phyloP scores from a whole-genome alignment of 176 grass and related monocot genomes.

The Rhynchospora breviuscula region DNA sequence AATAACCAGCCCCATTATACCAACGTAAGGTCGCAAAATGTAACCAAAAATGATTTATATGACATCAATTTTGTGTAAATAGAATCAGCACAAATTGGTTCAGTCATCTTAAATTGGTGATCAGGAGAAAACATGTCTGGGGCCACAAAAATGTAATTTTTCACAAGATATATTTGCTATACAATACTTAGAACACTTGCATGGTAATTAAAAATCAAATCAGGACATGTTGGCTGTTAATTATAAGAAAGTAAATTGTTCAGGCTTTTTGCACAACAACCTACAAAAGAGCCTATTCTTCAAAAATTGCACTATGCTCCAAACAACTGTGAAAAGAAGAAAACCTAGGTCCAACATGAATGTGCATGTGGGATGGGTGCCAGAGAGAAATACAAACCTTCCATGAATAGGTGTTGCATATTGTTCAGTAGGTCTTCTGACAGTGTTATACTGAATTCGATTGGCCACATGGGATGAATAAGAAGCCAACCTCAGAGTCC shows the following conservation, averaged over 20 bases:
- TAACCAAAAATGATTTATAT: not conserved
- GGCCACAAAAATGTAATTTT: not conserved
- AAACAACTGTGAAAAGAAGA: not conserved
- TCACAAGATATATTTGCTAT: not conserved
- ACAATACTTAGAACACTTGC: not conserved
- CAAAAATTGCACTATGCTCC: not conserved
- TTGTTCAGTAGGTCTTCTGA: slow-evolving; percentile 3
- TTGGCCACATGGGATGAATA: slow-evolving; percentile 7
- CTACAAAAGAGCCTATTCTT: not conserved
- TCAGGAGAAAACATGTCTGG: not conserved
- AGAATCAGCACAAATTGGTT: not conserved
- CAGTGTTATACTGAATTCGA: not conserved
- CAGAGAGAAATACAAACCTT: slow-evolving; percentile 13
- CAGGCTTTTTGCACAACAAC: not conserved
- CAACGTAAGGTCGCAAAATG: not conserved
- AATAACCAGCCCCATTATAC: not conserved
- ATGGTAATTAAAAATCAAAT: not conserved
- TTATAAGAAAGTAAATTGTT: not conserved
- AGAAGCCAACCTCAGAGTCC: slow-evolving; percentile 1
- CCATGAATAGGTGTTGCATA: not conserved
- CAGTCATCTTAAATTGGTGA: not conserved
- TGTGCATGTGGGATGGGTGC: not conserved
- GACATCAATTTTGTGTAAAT: not conserved
- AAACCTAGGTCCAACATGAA: not conserved
- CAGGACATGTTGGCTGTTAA: not conserved